These are phyloP conservation scores for Medicago ruthenica DNA, from an alignment of 306 rosid species.

Conservation along the genomic window DNA sequence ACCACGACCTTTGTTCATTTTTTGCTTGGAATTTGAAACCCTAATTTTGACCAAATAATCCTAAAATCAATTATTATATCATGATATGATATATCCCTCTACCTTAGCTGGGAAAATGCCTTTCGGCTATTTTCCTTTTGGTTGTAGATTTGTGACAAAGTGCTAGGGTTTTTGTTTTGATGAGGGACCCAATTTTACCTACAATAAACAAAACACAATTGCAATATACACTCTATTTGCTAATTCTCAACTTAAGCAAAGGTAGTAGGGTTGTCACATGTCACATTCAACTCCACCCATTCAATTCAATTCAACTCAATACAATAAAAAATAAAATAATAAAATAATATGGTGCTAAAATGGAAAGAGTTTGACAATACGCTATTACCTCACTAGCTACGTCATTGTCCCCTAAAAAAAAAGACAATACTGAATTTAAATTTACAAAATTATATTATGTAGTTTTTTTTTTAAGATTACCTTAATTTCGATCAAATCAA, in stretches of 20 bases:
- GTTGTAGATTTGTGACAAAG: not conserved
- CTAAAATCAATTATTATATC: not conserved
- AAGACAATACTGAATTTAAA: too few relatives aligned
- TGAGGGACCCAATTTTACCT: not conserved
- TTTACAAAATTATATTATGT: too few relatives aligned
- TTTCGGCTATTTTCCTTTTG: slow-evolving; percentile 13
- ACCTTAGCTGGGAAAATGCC: not conserved
- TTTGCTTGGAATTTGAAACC: not conserved
- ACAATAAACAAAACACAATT: not conserved
- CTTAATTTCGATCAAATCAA: too few relatives aligned
- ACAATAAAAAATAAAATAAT: too few relatives aligned
- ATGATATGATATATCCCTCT: not conserved
- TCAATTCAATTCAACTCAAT: not conserved
- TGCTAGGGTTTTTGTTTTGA: slow-evolving; percentile 9
- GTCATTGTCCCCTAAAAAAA: too few relatives aligned
- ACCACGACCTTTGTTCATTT: slow-evolving; percentile 70
- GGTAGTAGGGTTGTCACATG: slow-evolving; percentile 18
- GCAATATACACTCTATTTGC: not conserved
- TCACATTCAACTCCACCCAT: slow-evolving; percentile 6
- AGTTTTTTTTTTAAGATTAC: too few relatives aligned
- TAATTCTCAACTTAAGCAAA: slow-evolving; percentile 15
- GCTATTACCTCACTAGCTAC: too few relatives aligned
- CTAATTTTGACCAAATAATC: not conserved
- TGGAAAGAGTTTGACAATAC: not conserved
- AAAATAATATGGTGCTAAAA: not conserved